phyloP scores from a whole-genome alignment of 2,329 filamentous ascomycete species.

The Fusarium sp. region DNA sequence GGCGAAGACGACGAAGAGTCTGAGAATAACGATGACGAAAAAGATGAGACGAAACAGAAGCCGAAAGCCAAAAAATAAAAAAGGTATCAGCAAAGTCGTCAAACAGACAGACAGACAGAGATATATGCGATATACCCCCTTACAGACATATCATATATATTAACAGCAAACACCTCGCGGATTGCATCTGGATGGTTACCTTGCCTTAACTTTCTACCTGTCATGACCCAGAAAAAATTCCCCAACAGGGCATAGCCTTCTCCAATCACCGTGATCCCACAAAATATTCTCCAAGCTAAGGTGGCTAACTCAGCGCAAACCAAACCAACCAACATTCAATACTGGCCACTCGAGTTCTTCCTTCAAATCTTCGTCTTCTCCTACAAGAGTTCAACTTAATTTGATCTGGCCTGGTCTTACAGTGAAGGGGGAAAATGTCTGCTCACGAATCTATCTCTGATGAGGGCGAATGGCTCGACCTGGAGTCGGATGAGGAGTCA shows the following conservation, averaged over 20 bases:
- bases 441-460: constrained; percentile 50
- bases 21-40: constrained; percentile 18
- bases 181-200: constrained; percentile 43
- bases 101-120: background rate
- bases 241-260: constrained; percentile 46
- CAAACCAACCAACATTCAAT: background rate
- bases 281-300: constrained; percentile 39
- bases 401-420: constrained; percentile 47
- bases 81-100: background rate
- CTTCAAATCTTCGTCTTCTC: constrained; percentile 47
- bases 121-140: constrained; percentile 42
- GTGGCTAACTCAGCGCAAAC: background rate
- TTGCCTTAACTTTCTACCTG: background rate
- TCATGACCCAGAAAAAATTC: constrained; percentile 37
- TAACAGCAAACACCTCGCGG: constrained; percentile 40
- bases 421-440: constrained; percentile 41
- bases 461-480: constrained; percentile 64
- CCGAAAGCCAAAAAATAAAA: constrained; percentile 2
- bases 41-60: constrained; percentile 8
- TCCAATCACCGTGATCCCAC: constrained; percentile 54
- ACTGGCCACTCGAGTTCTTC: constrained; percentile 11
- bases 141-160: constrained; percentile 50
- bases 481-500: constrained; percentile 72
- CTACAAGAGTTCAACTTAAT: constrained; percentile 48
- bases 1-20: constrained; percentile 41